Base-by-base conservation (phyloP, 2,329 filamentous ascomycete species). In the Aureobasidium vineae region DNA sequence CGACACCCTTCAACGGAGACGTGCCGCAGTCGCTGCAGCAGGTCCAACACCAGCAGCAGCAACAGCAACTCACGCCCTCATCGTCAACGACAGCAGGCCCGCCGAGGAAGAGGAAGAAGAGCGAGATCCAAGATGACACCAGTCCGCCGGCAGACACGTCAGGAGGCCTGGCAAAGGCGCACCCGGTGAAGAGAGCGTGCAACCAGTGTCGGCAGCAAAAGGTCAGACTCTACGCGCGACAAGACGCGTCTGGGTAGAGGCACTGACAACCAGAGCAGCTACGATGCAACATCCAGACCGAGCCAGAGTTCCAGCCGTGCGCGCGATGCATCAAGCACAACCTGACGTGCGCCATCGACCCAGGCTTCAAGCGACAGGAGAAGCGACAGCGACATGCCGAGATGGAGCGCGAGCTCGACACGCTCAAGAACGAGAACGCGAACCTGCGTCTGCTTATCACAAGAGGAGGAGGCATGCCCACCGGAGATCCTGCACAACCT, bases 181-280 rank as follows among this genome's bases (percentile, higher is more conserved):
- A 66, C 81, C 86, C 67, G 67, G 85, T 86, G 82, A 86, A 94
- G 80, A 84, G 91, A 72, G 90, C 90, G 6, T 94, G 90, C 78
- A 93, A 93, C 74, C 90, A 94, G 77, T 94, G 90, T 75, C 85
- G 90, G 69, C 90, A 94, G 79, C 90, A 94, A 78, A 94, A 94
- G 83, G 90, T 91, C 84, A 33, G 57, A 31, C 26, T 41, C 49
- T 23, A 40, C 33, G 15, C 38, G 50, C 63, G 41, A 54, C 45
- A 15, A 5, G 43, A 60, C 41, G 63, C 52, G 41, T 65, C 52
- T 38, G 11, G 10, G 38, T 15, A 13, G 49, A 41, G 45, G 21
- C 66, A 74, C 70, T 66, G 61, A 69, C 69, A 66, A 60, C 63
- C 56, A 21, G 45, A 68, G 70, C 75, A 91, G 90, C 81, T 94